phyloP scores from a whole-genome alignment of 805 yeast species.

The Metschnikowia cubensis region DNA sequence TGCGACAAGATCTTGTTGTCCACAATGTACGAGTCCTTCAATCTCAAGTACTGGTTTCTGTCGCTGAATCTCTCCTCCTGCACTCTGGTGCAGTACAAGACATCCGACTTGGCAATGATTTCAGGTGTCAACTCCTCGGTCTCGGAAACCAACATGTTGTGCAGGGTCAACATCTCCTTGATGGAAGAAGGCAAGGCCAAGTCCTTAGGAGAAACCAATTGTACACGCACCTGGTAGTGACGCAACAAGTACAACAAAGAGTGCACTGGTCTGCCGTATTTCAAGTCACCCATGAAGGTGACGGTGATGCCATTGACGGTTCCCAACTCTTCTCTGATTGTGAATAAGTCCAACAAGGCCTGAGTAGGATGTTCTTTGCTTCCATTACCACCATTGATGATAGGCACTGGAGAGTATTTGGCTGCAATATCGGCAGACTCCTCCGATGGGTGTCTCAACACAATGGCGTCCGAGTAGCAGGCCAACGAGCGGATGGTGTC shows the following conservation, averaged over 20 bases:
- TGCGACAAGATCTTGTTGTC: conserved; percentile 86
- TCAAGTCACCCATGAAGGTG: conserved; percentile 98
- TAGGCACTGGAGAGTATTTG: conserved; percentile 94
- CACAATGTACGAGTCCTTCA: conserved; percentile 87
- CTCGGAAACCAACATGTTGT: conserved; percentile 71
- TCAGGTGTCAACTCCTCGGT: conserved; percentile 76
- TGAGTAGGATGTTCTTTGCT: conserved; percentile 98
- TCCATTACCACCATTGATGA: conserved; percentile 97
- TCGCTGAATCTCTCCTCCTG: conserved; percentile 93
- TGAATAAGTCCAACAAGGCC: conserved; percentile 94
- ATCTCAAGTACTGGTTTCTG: conserved; percentile 72
- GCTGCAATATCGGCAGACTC: conserved; percentile 92
- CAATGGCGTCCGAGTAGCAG: conserved; percentile 95
- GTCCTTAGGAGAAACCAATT: conserved; percentile 87
- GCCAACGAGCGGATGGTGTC: conserved; percentile 95
- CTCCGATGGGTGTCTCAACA: conserved; percentile 92
- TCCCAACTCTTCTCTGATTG: conserved; percentile 98
- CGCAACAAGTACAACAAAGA: conserved; percentile 85
- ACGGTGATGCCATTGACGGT: conserved; percentile 97
- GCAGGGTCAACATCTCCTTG: conserved; percentile 57
- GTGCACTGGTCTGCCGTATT: conserved; percentile 98
- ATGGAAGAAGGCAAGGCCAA: conserved; percentile 76
- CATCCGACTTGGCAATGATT: conserved; percentile 86
- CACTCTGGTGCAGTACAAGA: conserved; percentile 94
- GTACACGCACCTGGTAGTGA: conserved; percentile 89